Conservation (phyloP, 768 basidiomycete species). For the Xerocomellus amylosporus region DNA sequence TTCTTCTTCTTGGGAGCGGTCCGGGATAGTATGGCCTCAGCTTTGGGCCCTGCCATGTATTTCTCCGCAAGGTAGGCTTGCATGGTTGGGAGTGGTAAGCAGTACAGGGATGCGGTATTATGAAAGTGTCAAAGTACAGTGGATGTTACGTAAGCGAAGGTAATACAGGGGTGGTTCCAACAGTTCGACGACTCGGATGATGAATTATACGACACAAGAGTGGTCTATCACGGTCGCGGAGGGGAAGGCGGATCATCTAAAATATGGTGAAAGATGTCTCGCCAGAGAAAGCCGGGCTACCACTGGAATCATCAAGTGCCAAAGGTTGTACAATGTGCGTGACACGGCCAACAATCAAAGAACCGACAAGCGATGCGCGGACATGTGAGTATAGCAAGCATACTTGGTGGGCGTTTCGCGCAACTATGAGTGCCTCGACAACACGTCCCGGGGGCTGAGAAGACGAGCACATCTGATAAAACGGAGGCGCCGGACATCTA, state of each 20-base stretch:
- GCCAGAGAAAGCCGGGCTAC: too few relatives aligned
- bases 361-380: not conserved
- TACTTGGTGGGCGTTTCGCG: not conserved
- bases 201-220: not conserved
- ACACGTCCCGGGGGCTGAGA: not conserved
- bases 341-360: not conserved
- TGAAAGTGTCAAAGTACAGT: too few relatives aligned
- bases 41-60: constrained; percentile 96
- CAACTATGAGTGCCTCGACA: not conserved
- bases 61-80: constrained; percentile 85
- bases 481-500: not conserved
- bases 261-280: not conserved
- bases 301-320: too few relatives aligned
- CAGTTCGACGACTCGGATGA: not conserved
- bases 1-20: constrained; percentile 60
- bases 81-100: constrained; percentile 33
- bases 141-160: too few relatives aligned
- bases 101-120: too few relatives aligned
- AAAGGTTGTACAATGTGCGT: not conserved
- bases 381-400: not conserved
- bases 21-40: constrained; percentile 87
- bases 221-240: not conserved
- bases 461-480: constrained; percentile 3
- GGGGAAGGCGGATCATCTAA: too few relatives aligned
- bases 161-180: too few relatives aligned